A percentile compares a stretch with the other conserved stretches of the same genome.
Conservation (phyloP, 306 rosid genomes). For the Spatholobus suberectus region DNA sequence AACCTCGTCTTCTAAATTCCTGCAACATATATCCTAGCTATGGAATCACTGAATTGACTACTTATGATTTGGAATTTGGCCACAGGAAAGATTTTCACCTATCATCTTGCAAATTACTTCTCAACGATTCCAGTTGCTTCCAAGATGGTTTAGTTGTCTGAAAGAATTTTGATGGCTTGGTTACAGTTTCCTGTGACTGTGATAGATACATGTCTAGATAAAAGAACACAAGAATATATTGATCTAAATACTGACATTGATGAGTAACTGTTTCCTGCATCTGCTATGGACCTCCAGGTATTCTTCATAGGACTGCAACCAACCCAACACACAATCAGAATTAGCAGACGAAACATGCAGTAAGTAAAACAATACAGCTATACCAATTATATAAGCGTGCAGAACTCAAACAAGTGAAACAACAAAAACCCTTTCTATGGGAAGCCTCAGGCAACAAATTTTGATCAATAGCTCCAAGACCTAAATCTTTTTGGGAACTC, state of each 20-base stretch:
- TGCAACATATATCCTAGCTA: conserved; percentile 25
- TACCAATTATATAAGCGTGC: not conserved
- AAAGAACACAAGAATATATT: not conserved
- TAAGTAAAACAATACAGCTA: not conserved
- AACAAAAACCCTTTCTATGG: conserved; percentile 5
- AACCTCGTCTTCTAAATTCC: conserved; percentile 15
- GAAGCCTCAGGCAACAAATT: not conserved
- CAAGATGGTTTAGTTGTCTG: conserved; percentile 40
- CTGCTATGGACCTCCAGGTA: conserved; percentile 48
- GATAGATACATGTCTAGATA: not conserved
- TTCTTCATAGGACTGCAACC: conserved; percentile 56
- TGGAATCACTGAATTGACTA: conserved; percentile 22
- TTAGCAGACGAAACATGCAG: conserved; percentile 23
- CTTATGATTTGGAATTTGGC: not conserved
- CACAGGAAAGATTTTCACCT: conserved; percentile 39
- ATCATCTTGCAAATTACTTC: conserved; percentile 46
- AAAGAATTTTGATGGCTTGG: conserved; percentile 33
- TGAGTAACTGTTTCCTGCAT: conserved; percentile 40
- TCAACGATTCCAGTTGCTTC: conserved; percentile 28
- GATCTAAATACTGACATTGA: conserved; percentile 42
- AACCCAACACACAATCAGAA: not conserved
- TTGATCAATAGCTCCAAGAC: conserved; percentile 24
- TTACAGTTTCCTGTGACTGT: conserved; percentile 29
- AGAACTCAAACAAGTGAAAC: conserved; percentile 13
- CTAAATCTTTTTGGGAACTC: not conserved